Evolutionary conservation across 1,284 basidiomycete species (phyloP), one percentile per base, ranked within the genome.

Genomic region (Porodaedalea pini): DNA sequence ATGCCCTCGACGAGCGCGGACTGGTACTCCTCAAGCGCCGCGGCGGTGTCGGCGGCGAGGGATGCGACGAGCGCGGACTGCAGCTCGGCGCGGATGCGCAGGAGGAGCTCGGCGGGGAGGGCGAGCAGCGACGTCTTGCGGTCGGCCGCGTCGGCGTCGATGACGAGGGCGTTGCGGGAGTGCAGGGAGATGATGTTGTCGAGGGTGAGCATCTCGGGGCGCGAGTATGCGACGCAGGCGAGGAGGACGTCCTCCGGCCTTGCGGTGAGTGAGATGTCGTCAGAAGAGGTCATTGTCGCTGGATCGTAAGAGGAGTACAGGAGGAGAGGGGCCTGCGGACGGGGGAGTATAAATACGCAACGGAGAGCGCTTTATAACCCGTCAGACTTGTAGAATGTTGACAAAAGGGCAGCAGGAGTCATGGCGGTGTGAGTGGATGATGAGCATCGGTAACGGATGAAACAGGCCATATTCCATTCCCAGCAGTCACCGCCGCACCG

Each of bases 81-180:
- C 40, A 79, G 70, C 41, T 73, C 67, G 32, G 65, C 61, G 15
- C 78, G 75, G 55, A 80, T 72, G 60, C 72, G 57, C 36, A 80
- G 70, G 52, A 82, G 72, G 15, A 83, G 62, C 62, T 83, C 82
- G 25, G 73, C 62, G 10, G 82, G 81, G 15, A 83, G 65, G 37
- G 15, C 32, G 34, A 32, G 23, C 27, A 39, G n/a, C 3, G 47
- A 40, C 17, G 29, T 27, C 11, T 54, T 29, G 27, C 10, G 19
- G n/a, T n/a, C 31, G 27, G 40, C 32, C 1, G 8, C 39, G 51
- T 36, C 65, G 55, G 48, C 19, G 57, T 59, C 59, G 63, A 44
- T 25, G 51, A 67, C 51, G 73, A 72, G 63, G 17, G 64, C 31
- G 23, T 50, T 53, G 13, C 44, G 29, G 17, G 55, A 57, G 6